phyloP scores from a whole-genome alignment of 495 filamentous ascomycete species.

The Trichoderma orchidacearum region DNA sequence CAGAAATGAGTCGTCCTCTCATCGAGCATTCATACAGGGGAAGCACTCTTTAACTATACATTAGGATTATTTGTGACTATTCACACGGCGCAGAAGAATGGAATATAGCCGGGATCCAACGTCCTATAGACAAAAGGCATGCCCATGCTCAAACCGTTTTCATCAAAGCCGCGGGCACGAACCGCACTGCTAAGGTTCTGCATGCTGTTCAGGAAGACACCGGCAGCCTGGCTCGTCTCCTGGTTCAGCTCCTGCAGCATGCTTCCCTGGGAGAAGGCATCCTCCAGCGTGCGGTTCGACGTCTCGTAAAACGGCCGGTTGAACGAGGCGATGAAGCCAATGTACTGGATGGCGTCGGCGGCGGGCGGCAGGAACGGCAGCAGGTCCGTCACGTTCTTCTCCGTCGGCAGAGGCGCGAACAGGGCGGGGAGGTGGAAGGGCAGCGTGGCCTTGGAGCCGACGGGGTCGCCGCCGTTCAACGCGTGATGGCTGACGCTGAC shows the following conservation, averaged over 20 bases:
- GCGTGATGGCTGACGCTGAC: slow-evolving; percentile 13
- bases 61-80: too few relatives aligned
- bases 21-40: too few relatives aligned
- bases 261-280: background rate
- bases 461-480: slow-evolving; percentile 16
- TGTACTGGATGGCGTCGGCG: background rate
- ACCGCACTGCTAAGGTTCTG: background rate
- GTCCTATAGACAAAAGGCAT: background rate
- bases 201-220: background rate
- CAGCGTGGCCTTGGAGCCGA: slow-evolving; percentile 12
- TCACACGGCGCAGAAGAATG: background rate
- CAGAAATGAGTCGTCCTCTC: too few relatives aligned
- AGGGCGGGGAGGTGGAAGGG: slow-evolving; percentile 21
- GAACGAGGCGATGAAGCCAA: background rate
- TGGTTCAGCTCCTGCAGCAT: background rate
- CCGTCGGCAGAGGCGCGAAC: slow-evolving; percentile 16
- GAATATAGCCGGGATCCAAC: background rate
- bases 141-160: background rate
- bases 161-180: background rate
- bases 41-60: too few relatives aligned
- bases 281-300: background rate
- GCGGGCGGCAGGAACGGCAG: slow-evolving; percentile 14
- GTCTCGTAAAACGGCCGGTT: background rate
- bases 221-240: background rate
- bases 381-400: slow-evolving; percentile 15